These are phyloP conservation scores for Misopates orontium DNA, from an alignment of 257 asterid genomes.

Conservation along the genomic window DNA sequence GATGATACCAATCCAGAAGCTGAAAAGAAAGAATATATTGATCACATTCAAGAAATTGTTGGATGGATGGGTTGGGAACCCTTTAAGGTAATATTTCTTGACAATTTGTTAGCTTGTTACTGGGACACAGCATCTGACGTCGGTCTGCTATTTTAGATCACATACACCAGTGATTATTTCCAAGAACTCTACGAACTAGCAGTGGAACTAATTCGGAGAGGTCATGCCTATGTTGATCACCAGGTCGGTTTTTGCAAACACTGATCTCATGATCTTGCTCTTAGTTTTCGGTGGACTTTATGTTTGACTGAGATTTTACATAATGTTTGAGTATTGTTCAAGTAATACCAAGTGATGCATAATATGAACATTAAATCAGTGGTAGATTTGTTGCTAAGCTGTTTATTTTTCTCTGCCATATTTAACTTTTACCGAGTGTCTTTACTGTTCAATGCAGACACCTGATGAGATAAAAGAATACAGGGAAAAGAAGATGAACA, in stretches of 20 bases:
- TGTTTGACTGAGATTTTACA: constrained; percentile 3
- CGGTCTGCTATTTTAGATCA: constrained; percentile 50
- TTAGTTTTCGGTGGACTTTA: background rate
- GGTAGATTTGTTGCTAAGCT: background rate
- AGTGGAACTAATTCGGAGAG: constrained; percentile 78
- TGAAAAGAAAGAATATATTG: constrained; percentile 89
- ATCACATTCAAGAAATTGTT: constrained; percentile 89
- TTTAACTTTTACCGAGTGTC: constrained; percentile 10
- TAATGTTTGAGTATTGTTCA: constrained; percentile 3
- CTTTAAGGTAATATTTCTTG: constrained; percentile 59
- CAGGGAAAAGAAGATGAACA: constrained; percentile 84
- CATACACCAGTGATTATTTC: constrained; percentile 91
- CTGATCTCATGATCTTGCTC: constrained; percentile 15
- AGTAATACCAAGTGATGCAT: background rate
- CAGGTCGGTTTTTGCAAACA: constrained; percentile 54
- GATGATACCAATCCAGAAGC: constrained; percentile 99
- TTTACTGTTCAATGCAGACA: constrained; percentile 46
- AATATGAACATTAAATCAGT: background rate
- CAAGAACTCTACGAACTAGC: constrained; percentile 89
- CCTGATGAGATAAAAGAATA: constrained; percentile 92
- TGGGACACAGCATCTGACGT: constrained; percentile 22
- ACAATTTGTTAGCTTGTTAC: constrained; percentile 1
- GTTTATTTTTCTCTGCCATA: background rate
- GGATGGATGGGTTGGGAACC: constrained; percentile 99
- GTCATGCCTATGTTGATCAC: constrained; percentile 95